Evolutionary conservation across 176 grass and related monocot genomes (phyloP), one percentile per base, ranked within the genome.

Genomic region (Lolium perenne): DNA sequence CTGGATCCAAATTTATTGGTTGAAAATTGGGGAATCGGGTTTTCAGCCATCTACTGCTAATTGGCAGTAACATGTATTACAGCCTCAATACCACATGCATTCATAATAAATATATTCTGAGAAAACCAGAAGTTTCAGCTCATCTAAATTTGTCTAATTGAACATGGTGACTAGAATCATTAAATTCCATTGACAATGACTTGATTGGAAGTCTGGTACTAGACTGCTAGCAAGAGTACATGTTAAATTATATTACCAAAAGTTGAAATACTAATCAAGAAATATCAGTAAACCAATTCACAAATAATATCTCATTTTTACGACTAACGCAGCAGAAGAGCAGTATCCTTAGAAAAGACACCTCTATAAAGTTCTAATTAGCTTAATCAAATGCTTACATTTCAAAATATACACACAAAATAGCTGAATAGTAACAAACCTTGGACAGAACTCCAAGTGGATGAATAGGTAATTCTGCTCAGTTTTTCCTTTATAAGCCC

Each of bases 21-120:
- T 78, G 53, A 78, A 51, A 71, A 61, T n/a, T 20, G 25, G 38
- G 38, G 38, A 22, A 65, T 65, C 43, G 10, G 20, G 72, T 74
- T 56, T 40, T 49, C 74, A 73, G 56, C 51, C 23, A 59, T 23
- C 23, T 50, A 58, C 57, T 41, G 23, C 29, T 49, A 72, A 83
- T 58, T 66, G 29, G 23, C 11, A 7, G 16, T 81, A 65, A 65
- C 48, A 83, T 74, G 57, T n/a, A n/a, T n/a, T 74, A 11, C 47
- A 83, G 22, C 47, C 64, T 66, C 65, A 73, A 50, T 41, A 43
- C 47, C 38, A 57, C 72, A 78, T 72, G 64, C 15, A 63, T 25
- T 55, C 38, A 4, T 66, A 74, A 79, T 83, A 46, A 51, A 78
- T 38, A 69, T 38, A 25, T 51, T 83, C 20, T 67, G 48, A n/a